Base-by-base conservation (phyloP, 2,329 filamentous ascomycete species). In the Paraphaeosphaeria minitans region DNA sequence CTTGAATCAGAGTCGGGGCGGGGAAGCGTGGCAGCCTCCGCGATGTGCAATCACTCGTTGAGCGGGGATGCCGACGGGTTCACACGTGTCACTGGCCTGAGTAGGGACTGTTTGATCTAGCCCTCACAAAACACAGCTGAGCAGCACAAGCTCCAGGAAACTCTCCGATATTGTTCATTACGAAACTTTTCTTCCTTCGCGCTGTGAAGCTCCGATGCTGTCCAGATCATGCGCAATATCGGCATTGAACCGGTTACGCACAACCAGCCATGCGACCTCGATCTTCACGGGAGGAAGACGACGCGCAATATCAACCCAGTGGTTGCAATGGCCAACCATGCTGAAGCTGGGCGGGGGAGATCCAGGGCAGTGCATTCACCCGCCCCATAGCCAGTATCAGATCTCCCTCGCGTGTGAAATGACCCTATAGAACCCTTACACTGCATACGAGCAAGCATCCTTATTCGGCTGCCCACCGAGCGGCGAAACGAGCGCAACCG, bases 221-320 rank as follows among this genome's bases (percentile, higher is more conserved):
- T 24, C 39, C 29, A 24, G 51, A 35, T 45, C 19, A 46, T 53
- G 51, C 51, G 27, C 13, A 53, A 45, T 53, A 46, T 53, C 27
- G 21, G 39, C 41, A 45, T 53, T 53, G 29, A 53, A 19, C 51
- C 51, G 51, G 51, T 53, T 53, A 45, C 51, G 19, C 51, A 53
- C 29, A 46, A 3, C 27, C 51, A 41, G 50, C 50, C 42, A 42
- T 53, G 50, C 33, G 42, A 31, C 13, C 19, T 31, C 35, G 37
- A 53, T 53, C 24, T 8, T n/a, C 51, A 53, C 41, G 51, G 16
- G 41, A 43, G 50, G 10, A 16, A 53, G 19, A 53, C 24, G 41
- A 53, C 13, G 41, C 24, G 27, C n/a, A 45, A 45, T 35, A 35
- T 37, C 39, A 12, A 46, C 22, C 19, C 33, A 27, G 19, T 27